Evolutionary conservation across 345 rosid genomes (phyloP).

Genomic region (Gossypioides kirkii): DNA sequence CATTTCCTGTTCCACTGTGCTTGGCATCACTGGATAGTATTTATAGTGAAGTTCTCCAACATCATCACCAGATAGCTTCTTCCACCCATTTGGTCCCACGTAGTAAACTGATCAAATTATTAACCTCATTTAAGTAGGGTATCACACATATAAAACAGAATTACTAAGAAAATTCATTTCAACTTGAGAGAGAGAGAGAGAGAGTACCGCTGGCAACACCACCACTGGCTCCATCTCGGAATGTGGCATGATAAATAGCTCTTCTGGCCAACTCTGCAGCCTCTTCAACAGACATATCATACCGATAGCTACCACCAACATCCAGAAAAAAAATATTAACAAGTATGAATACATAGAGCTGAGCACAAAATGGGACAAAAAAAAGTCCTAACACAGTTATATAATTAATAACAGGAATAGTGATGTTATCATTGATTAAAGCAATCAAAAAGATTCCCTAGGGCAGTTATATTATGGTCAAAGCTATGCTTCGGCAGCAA

Average conservation of each 20-base stretch:
- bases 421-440: neutral
- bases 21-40: constrained; percentile 65
- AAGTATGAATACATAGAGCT: neutral
- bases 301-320: constrained; percentile 54
- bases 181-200: neutral
- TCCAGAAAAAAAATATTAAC: neutral
- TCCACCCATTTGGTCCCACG: constrained; percentile 96
- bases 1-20: constrained; percentile 82
- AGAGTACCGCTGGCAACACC: constrained; percentile 94
- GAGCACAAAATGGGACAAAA: neutral
- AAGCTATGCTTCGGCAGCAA: neutral
- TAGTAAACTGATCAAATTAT: constrained; percentile 59
- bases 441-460: neutral
- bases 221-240: constrained; percentile 99
- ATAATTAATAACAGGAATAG: neutral
- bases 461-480: neutral
- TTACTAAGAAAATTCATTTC: neutral
- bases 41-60: constrained; percentile 91
- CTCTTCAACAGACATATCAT: constrained; percentile 83
- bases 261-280: constrained; percentile 95
- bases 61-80: constrained; percentile 91
- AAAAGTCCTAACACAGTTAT: neutral
- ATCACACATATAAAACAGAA: neutral
- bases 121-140: neutral
- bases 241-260: constrained; percentile 96